These are phyloP conservation scores for Fistulinella cinereoalba DNA, from an alignment of 1,284 basidiomycete species.

Conservation along the genomic window DNA sequence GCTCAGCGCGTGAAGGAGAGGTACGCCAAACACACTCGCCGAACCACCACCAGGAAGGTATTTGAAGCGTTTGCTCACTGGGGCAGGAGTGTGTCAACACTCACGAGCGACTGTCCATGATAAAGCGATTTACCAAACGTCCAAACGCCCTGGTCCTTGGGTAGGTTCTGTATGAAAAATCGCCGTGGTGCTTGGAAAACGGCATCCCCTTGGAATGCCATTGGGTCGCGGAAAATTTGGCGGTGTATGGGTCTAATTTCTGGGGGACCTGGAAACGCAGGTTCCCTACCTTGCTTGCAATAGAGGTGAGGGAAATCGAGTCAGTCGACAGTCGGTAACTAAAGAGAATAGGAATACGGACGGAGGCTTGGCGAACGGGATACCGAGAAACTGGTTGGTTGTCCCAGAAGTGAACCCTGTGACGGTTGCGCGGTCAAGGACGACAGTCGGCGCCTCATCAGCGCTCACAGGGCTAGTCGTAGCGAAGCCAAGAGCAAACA, in stretches of 20 bases:
- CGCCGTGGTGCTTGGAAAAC: constrained; percentile 56
- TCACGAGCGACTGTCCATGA: neutral
- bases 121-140: constrained; percentile 40
- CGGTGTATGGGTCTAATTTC: constrained; percentile 31
- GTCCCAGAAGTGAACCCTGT: neutral
- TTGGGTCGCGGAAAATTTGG: constrained; percentile 28
- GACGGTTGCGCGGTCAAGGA: neutral
- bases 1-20: neutral
- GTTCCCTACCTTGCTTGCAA: constrained; percentile 17
- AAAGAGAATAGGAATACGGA: constrained; percentile 12
- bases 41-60: neutral
- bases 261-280: constrained; percentile 38
- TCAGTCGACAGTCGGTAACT: neutral
- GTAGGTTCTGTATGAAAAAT: constrained; percentile 44
- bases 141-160: constrained; percentile 47
- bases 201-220: constrained; percentile 50
- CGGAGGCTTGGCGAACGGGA: constrained; percentile 37
- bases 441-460: neutral
- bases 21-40: neutral
- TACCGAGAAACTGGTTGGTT: neutral
- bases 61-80: neutral
- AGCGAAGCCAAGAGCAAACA: too few relatives aligned
- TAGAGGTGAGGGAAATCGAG: neutral
- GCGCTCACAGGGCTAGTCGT: neutral
- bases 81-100: constrained; percentile 22